These are phyloP conservation scores for Nidularia pulvinata DNA, from an alignment of 768 basidiomycete genomes.

Conservation along the genomic window DNA sequence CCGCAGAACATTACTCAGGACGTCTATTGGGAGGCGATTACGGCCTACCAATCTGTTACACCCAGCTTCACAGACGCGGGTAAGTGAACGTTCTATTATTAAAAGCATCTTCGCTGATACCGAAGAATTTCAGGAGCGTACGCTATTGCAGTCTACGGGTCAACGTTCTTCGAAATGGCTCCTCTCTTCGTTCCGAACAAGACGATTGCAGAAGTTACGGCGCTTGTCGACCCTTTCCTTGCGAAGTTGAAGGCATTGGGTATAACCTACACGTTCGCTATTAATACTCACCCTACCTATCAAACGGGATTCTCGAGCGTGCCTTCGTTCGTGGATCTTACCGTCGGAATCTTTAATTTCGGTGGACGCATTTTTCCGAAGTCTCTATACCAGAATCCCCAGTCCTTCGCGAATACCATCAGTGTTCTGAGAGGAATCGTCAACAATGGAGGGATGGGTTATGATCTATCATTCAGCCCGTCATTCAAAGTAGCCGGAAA, in stretches of 20 bases:
- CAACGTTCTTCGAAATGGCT: background rate
- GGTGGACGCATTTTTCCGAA: background rate
- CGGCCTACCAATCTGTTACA: background rate
- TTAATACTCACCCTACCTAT: background rate
- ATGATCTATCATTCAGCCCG: background rate
- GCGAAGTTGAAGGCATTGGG: background rate
- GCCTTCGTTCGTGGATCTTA: background rate
- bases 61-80: background rate
- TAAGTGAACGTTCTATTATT: background rate
- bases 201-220: background rate
- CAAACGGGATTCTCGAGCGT: background rate
- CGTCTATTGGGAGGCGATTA: background rate
- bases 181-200: background rate
- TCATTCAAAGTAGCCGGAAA: background rate
- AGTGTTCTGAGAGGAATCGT: background rate
- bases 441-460: background rate
- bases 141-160: no score
- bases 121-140: no score
- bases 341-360: background rate
- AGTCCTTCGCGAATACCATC: background rate
- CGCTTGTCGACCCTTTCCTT: background rate
- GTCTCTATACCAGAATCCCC: background rate
- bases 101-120: background rate
- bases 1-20: background rate
- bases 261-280: background rate